These are phyloP conservation scores for Globisporangium recalcitrans DNA, from an alignment of 352 stramenopile genomes.

Conservation along the genomic window DNA sequence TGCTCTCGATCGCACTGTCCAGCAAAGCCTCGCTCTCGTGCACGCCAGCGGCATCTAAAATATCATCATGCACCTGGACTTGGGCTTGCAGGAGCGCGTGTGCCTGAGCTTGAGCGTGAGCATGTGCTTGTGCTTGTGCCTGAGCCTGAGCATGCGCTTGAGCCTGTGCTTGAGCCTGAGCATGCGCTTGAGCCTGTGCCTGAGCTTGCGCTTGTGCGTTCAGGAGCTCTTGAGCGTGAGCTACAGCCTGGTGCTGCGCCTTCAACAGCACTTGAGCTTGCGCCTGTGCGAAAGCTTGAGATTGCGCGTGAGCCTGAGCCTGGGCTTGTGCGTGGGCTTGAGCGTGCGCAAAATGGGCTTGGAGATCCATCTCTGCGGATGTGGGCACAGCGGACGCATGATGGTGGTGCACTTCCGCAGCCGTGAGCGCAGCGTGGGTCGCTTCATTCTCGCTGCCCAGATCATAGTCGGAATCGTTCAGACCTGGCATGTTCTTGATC, in stretches of 20 bases:
- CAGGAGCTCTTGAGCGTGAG: constrained; percentile 17
- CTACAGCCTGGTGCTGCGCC: constrained; percentile 26
- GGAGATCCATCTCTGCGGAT: constrained; percentile 9
- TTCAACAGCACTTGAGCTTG: constrained; percentile 26
- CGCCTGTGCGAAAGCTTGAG: constrained; percentile 23
- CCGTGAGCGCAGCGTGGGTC: constrained; percentile 7
- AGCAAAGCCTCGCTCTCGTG: constrained; percentile 55
- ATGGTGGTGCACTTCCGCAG: constrained; percentile 10
- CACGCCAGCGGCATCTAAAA: constrained; percentile 28
- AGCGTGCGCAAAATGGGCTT: constrained; percentile 3
- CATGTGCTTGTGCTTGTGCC: constrained; percentile 5
- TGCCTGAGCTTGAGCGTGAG: constrained; percentile 18
- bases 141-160: constrained; percentile 31
- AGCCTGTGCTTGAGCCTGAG: constrained; percentile 29
- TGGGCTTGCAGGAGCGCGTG: constrained; percentile 25
- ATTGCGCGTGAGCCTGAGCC: constrained; percentile 28
- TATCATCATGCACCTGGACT: constrained; percentile 30
- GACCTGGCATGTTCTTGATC: constrained; percentile 41
- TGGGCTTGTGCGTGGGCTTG: constrained; percentile 14
- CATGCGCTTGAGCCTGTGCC: constrained; percentile 19
- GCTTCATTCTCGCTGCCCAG: constrained; percentile 20
- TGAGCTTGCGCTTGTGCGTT: constrained; percentile 19
- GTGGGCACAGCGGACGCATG: background rate
- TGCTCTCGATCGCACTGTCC: constrained; percentile 45
- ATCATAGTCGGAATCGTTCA: constrained; percentile 66